Conservation (phyloP, 1,284 basidiomycete genomes). For the Apiotrichum veenhuisii region DNA sequence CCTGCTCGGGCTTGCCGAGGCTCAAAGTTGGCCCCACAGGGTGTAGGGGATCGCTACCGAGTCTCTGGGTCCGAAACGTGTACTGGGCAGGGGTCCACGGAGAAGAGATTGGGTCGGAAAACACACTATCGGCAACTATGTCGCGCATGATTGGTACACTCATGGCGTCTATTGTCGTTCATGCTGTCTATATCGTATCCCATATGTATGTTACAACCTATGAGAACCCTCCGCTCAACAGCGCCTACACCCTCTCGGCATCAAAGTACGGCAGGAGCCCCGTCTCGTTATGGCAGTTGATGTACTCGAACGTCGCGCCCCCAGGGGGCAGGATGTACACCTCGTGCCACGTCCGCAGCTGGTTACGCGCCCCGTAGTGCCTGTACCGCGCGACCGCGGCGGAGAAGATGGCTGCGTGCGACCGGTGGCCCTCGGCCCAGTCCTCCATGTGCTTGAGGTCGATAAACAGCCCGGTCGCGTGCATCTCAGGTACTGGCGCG, state of each 20-base stretch:
- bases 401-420: slow-evolving; percentile 14
- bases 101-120: too few relatives aligned
- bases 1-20: too few relatives aligned
- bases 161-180: too few relatives aligned
- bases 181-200: too few relatives aligned
- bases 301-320: slow-evolving; percentile 11
- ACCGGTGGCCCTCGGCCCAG: slow-evolving; percentile 9
- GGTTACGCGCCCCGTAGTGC: slow-evolving; percentile 9
- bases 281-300: slow-evolving; percentile 12
- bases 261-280: slow-evolving; percentile 10
- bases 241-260: not conserved
- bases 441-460: slow-evolving; percentile 9
- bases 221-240: too few relatives aligned
- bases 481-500: not conserved
- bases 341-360: slow-evolving; percentile 19
- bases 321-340: slow-evolving; percentile 7
- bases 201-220: too few relatives aligned
- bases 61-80: too few relatives aligned
- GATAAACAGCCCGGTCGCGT: slow-evolving; percentile 7
- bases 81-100: too few relatives aligned
- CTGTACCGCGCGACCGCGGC: slow-evolving; percentile 11
- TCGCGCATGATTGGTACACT: too few relatives aligned
- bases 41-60: too few relatives aligned
- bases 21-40: too few relatives aligned
- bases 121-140: too few relatives aligned